A percentile compares a stretch with the other conserved stretches of the same genome.
phyloP scores from a whole-genome alignment of 352 stramenopile genomes.

The Nothophytophthora sp. region DNA sequence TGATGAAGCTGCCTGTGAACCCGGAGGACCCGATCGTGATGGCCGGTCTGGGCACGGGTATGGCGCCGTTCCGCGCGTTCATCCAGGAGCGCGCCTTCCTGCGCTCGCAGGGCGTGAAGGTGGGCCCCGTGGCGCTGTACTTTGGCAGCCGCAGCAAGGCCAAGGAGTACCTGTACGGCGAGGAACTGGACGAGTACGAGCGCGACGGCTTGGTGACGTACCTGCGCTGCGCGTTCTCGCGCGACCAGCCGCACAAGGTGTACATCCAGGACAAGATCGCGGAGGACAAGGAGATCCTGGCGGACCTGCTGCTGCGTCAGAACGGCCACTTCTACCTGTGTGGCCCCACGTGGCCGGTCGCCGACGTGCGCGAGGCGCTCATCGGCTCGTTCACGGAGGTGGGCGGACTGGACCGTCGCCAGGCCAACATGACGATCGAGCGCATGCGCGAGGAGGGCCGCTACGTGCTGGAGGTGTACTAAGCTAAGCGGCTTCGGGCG shows the following conservation, averaged over 20 bases:
- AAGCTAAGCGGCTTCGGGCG: no score
- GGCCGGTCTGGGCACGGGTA: constrained; percentile 86
- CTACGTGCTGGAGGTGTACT: constrained; percentile 88
- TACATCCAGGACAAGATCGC: constrained; percentile 91
- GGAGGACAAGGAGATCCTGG: constrained; percentile 77
- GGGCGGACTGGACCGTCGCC: constrained; percentile 58
- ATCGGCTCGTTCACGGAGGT: constrained; percentile 55
- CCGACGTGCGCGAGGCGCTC: constrained; percentile 73
- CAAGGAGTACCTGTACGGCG: constrained; percentile 97
- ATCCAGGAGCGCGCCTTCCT: constrained; percentile 87
- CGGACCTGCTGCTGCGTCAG: constrained; percentile 69
- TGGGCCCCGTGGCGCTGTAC: constrained; percentile 88
- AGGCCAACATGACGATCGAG: constrained; percentile 73
- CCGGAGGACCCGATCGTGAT: constrained; percentile 80
- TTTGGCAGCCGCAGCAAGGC: constrained; percentile 94
- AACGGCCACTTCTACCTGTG: constrained; percentile 89
- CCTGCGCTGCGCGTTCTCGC: constrained; percentile 85
- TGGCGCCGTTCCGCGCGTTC: constrained; percentile 90
- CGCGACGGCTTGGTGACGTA: constrained; percentile 82
- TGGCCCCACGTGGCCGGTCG: constrained; percentile 80
- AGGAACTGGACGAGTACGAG: constrained; percentile 89
- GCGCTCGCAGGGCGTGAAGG: constrained; percentile 55
- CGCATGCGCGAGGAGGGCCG: constrained; percentile 77
- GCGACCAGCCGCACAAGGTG: constrained; percentile 89
- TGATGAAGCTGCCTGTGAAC: constrained; percentile 79